phyloP scores from a whole-genome alignment of 176 grass and related monocot genomes.

The Bonia amplexicaulis region DNA sequence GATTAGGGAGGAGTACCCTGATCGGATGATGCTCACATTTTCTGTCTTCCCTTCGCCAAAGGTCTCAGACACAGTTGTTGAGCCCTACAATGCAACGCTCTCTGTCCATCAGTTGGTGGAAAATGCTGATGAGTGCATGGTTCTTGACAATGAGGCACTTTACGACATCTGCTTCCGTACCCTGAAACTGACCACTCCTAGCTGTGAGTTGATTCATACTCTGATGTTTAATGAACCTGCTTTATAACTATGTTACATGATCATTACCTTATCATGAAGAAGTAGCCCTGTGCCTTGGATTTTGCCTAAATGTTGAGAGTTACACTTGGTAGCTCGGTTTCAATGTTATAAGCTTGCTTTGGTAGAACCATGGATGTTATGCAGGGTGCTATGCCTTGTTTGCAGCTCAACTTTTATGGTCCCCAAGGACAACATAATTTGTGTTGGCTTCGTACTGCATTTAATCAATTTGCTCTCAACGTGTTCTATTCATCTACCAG shows the following conservation, averaged over 20 bases:
- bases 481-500: background rate
- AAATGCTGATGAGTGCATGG: conserved; percentile 92
- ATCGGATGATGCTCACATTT: conserved; percentile 91
- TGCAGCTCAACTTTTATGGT: background rate
- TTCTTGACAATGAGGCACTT: conserved; percentile 78
- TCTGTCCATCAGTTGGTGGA: conserved; percentile 88
- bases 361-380: background rate
- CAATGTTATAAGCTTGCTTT: background rate
- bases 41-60: conserved; percentile 86
- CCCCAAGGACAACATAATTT: too few species aligned
- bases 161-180: conserved; percentile 91
- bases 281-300: background rate
- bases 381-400: background rate
- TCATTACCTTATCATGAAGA: background rate
- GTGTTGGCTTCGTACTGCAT: background rate
- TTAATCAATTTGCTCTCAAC: background rate
- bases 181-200: conserved; percentile 81
- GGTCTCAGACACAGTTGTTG: conserved; percentile 85
- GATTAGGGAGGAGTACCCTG: conserved; percentile 90
- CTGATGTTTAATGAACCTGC: background rate
- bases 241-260: background rate
- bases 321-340: background rate
- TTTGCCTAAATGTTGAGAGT: background rate
- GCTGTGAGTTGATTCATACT: conserved; percentile 54
- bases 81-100: conserved; percentile 81